Evolutionary conservation across 2,329 filamentous ascomycete genomes (phyloP).

Genomic region (Sporothrix variecibatus): DNA sequence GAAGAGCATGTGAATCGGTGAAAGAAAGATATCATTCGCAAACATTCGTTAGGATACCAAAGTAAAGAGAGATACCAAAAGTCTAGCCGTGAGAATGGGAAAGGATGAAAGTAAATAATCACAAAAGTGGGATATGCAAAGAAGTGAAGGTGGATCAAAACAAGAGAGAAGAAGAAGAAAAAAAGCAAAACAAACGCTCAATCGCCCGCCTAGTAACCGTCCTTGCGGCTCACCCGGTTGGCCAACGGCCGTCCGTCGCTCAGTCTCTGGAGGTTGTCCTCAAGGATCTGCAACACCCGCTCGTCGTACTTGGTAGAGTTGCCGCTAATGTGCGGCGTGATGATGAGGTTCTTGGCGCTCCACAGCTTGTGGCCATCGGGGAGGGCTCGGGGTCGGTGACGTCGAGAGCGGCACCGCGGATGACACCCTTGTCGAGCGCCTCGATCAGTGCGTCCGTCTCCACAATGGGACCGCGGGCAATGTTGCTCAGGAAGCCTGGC

Average conservation of each 20-base stretch:
- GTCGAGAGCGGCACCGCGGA: slow-evolving; percentile 70
- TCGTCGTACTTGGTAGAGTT: slow-evolving; percentile 44
- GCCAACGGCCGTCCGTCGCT: slow-evolving; percentile 28
- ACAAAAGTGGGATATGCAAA: neutral
- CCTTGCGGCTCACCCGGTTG: slow-evolving; percentile 31
- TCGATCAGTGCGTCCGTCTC: slow-evolving; percentile 59
- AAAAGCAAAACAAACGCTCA: neutral
- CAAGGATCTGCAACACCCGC: slow-evolving; percentile 47
- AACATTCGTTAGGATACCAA: neutral
- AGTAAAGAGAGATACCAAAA: slow-evolving; percentile 1
- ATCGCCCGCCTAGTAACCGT: slow-evolving; percentile 29
- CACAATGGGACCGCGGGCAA: slow-evolving; percentile 61
- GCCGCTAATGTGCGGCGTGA: slow-evolving; percentile 57
- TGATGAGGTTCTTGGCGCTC: slow-evolving; percentile 67
- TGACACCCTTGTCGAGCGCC: slow-evolving; percentile 52
- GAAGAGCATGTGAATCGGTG: neutral
- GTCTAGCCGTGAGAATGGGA: neutral
- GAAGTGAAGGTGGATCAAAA: neutral
- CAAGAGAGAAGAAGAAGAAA: neutral
- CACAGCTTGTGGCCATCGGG: slow-evolving; percentile 69
- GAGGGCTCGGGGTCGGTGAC: slow-evolving; percentile 80
- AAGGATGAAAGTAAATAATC: neutral
- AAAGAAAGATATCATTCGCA: neutral
- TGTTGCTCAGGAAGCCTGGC: slow-evolving; percentile 68
- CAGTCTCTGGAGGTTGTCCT: slow-evolving; percentile 42